Base-by-base conservation (phyloP, 2,329 filamentous ascomycete species). In the Alternaria arbusti region DNA sequence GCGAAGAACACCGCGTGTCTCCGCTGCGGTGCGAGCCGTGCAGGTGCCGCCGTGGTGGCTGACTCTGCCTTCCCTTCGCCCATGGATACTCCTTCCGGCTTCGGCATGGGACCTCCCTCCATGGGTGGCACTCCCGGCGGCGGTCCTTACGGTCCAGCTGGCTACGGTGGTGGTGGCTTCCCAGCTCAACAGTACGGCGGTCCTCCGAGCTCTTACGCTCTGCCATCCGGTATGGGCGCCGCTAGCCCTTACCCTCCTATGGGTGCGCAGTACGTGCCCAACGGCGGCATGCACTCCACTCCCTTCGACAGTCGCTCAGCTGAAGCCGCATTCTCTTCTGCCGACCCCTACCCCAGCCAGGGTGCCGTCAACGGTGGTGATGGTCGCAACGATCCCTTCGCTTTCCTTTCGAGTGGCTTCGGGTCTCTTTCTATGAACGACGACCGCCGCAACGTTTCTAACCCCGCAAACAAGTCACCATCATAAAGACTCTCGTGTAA, bases 1-100 rank as follows among this genome's bases (percentile, higher is more conserved):
- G 96, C 96, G 66, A 99, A 99, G 88, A 99, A 99, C 75, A 95
- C 98, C 61, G 97, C 93, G 82, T 99, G 96, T 82, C 88, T 99
- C 67, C 92, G 96, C 64, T 99, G 96, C 78, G 96, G 96, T 79
- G 96, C 95, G 57, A 96, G 94, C 80, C 93, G 96, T 73, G 95
- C 95, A 65, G 93, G 92, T 67, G 96, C 96, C 63, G 94, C 95
- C 15, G 92, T 99, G 54, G 93, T 98, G 61, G 95, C 95, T 28
- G 96, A 98, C 80, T 95, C 94, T 43, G 93, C 92, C 46, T 97
- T 96, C 82, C 91, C 93, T 13, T 94, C 93, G 11, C 90, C 92
- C 20, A 97, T 97, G 91, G 94, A 97, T 66, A 89, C 91, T 52
- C 88, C 91, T 2, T 91, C 92, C 28, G 90, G 89, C 77, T 97